Base-by-base conservation (phyloP, 345 rosid species). In the Eucalyptus erythrocorys region DNA sequence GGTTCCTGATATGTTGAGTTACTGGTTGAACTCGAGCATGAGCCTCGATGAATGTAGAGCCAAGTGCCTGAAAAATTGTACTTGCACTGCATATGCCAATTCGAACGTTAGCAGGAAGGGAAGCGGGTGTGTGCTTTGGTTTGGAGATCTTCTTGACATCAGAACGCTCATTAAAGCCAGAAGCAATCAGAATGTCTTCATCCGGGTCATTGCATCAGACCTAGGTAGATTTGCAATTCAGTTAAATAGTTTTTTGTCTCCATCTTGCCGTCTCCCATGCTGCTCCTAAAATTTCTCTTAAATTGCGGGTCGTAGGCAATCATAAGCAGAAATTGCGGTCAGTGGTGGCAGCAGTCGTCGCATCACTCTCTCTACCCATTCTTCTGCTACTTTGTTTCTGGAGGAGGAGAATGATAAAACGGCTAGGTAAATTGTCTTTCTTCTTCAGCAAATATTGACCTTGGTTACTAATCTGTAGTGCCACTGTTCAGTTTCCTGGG, bases 111-210 rank as follows among this genome's bases (percentile, higher is more conserved):
- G 87, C 16, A 47, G 30, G 48, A 91, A 90, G 12, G 94, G 93
- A 10, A 88, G 61, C 24, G 96, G 94, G 15, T 95, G 97, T 86
- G 92, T 93, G 64, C 88, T 86, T 17, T 95, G 97, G 97, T 90
- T 84, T 24, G 94, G 90, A 2, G 93, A 91, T 51, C 76, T 95
- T n/a, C 5, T n/a, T 8, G 21, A 64, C 21, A 14, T 87, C 40
- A 89, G 48, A 95, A 95, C 5, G 30, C 87, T 21, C 10, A 30
- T 34, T 6, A 24, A 87, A 79, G 89, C 21, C 87, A 93, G 87
- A 85, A 87, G 43, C 91, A 92, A 89, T n/a, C 90, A 89, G 48
- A 90, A 88, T 85, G 53, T 92, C 19, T 61, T 88, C 32, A 71
- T 91, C 47, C 57, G 79, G 82, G 34, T 92, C 89, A 89, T 85